Evolutionary conservation across 768 basidiomycete species (phyloP), one percentile per base, ranked within the genome.

Genomic region (Leccinum fibrillosum): DNA sequence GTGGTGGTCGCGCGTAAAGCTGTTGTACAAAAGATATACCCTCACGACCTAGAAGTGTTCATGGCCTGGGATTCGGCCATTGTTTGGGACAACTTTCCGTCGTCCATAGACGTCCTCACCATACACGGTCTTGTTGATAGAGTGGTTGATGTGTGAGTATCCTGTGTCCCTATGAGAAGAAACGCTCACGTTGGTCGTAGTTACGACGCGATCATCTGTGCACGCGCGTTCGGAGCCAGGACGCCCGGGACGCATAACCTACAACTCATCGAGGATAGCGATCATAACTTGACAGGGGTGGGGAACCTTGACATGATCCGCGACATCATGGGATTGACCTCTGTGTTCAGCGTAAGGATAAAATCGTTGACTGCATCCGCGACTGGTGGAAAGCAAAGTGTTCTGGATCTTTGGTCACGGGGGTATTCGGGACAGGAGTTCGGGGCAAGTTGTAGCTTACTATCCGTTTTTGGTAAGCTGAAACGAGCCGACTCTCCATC

Each of bases 241-340:
- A 64, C 64, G 13, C 82, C 85, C 21, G 91, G 89, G 49, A 89
- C 88, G 7, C 88, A 91, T 67, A 85, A 77, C 17, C 75, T 92
- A 23, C 80, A 86, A 65, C 74, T 88, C 25, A 73, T 90, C 39
- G 91, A 92, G 69, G 81, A 80, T 47, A 88, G 86, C 8, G 89
- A 91, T 73, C 91, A 92, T 66, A 92, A 92, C 72, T 88, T 86
- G 64, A 84, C 82, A 23, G 84, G 85, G 23, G 81, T 82, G 58
- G 44, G 77, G 57, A 25, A 6, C 32, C 26, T 53, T 34, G 34
- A 11, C 10, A 30, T 25, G n/a, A 11, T 52, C 39, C 23, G n/a
- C 32, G 19, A 25, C 28, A 17, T 53, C 17, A 37, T 55, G 32
- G 51, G 32, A 55, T 34, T 62, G n/a, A 61, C 53, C 5, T n/a